phyloP scores from a whole-genome alignment of 306 rosid genomes.

The Begonia fuchsioides region DNA sequence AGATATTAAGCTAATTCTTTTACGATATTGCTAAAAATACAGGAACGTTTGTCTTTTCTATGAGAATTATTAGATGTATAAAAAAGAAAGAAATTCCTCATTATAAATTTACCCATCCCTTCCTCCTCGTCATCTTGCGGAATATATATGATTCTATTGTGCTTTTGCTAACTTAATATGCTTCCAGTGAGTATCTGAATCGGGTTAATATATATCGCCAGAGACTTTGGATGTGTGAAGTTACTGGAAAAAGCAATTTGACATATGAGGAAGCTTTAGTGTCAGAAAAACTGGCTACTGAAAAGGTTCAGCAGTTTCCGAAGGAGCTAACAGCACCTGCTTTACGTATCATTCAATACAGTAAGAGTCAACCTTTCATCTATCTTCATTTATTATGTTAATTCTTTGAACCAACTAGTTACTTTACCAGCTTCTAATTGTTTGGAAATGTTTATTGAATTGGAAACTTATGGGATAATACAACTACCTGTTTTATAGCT shows the following conservation, averaged over 20 bases:
- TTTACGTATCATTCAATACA: constrained; percentile 64
- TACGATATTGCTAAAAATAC: no score
- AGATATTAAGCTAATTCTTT: no score
- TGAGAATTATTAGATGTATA: no score
- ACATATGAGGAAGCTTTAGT: constrained; percentile 93
- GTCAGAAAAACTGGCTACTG: constrained; percentile 65
- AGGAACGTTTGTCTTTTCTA: no score
- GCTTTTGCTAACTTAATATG: constrained; percentile 30
- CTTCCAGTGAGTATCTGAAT: constrained; percentile 57
- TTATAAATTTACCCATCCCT: not conserved
- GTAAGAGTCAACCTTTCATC: constrained; percentile 31
- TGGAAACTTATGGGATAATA: no score
- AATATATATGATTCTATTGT: no score
- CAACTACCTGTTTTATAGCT: no score
- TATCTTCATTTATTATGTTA: not conserved
- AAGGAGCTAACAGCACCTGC: constrained; percentile 63
- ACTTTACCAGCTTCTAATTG: no score
- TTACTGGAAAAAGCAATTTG: constrained; percentile 66
- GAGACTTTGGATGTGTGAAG: constrained; percentile 81
- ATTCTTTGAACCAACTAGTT: no score
- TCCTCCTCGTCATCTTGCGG: no score
- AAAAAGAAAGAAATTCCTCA: not conserved
- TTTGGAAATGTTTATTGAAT: no score
- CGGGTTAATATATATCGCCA: constrained; percentile 61
- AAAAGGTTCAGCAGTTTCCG: constrained; percentile 77